phyloP scores from a whole-genome alignment of 345 rosid genomes.

The Moricandia arvensis region DNA sequence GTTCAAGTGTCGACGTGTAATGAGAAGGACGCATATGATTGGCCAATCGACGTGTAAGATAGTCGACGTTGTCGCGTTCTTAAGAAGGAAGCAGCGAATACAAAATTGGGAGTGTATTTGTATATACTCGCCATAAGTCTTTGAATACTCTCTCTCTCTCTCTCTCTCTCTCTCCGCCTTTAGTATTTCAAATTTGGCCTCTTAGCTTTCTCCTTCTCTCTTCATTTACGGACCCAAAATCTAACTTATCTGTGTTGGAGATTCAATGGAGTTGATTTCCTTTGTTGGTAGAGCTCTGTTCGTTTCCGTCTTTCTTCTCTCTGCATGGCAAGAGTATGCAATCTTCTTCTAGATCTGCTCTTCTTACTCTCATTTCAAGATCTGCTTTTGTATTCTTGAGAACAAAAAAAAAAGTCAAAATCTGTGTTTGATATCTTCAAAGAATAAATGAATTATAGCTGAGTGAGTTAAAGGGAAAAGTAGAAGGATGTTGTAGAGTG shows the following conservation, averaged over 20 bases:
- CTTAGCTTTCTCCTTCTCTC: background rate
- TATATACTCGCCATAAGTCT: background rate
- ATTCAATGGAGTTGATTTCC: slow-evolving; percentile 42
- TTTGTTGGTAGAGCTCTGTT: slow-evolving; percentile 67
- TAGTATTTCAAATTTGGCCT: slow-evolving; percentile 17
- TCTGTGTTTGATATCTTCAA: background rate
- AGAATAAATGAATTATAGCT: background rate
- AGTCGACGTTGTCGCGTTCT: background rate
- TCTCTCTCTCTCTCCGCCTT: no score
- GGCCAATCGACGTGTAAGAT: slow-evolving; percentile 36
- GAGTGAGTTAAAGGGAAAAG: background rate
- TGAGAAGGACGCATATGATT: slow-evolving; percentile 24
- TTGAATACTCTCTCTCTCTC: background rate
- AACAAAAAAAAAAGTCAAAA: background rate
- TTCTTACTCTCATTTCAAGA: slow-evolving; percentile 1
- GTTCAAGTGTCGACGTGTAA: background rate
- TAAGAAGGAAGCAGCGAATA: slow-evolving; percentile 8
- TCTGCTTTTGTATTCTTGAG: slow-evolving; percentile 5
- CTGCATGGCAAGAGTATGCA: slow-evolving; percentile 74
- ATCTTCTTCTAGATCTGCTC: slow-evolving; percentile 33
- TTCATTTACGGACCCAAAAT: slow-evolving; percentile 27
- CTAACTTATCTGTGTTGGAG: background rate
- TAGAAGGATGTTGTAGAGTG: no score
- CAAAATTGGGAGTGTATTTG: background rate
- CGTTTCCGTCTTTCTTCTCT: slow-evolving; percentile 66